Conservation (phyloP, 2,329 filamentous ascomycete species). For the Hymenoscyphus fraxineus region DNA sequence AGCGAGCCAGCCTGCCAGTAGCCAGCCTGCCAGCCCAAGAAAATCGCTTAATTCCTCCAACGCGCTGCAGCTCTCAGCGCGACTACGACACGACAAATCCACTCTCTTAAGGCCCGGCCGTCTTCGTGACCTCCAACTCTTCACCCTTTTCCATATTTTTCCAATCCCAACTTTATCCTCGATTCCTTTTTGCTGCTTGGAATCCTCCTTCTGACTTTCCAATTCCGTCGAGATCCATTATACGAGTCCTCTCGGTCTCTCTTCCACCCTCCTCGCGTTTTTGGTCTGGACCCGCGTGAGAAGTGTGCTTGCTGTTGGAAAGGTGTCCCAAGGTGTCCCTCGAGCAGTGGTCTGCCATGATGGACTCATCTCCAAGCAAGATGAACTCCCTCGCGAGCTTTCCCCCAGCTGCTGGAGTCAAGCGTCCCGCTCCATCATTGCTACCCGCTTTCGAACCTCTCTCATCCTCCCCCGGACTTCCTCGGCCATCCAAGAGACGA, state of each 20-base stretch:
- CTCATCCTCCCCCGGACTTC: conserved; percentile 72
- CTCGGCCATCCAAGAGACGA: conserved; percentile 66
- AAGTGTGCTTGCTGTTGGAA: neutral
- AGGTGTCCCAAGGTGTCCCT: conserved; percentile 5
- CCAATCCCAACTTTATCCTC: conserved; percentile 11
- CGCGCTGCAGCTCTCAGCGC: neutral
- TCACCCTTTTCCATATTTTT: conserved; percentile 16
- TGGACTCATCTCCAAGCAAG: conserved; percentile 36
- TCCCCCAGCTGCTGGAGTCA: conserved; percentile 43
- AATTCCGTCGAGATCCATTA: conserved; percentile 12
- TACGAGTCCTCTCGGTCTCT: conserved; percentile 10
- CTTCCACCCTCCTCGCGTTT: conserved; percentile 15
- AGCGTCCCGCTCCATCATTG: conserved; percentile 63
- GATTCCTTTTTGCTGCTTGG: conserved; percentile 13
- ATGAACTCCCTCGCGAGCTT: conserved; percentile 29
- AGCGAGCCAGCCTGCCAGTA: neutral
- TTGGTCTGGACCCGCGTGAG: conserved; percentile 14
- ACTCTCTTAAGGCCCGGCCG: conserved; percentile 23
- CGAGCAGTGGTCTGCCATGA: conserved; percentile 30
- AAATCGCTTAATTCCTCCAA: conserved; percentile 5
- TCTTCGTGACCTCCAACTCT: conserved; percentile 30
- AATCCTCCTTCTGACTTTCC: conserved; percentile 4
- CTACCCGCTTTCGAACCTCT: conserved; percentile 77
- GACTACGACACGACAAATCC: neutral
- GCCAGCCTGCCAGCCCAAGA: neutral